Evolutionary conservation across 768 basidiomycete genomes (phyloP).

Genomic region (Trametes sanguinea): DNA sequence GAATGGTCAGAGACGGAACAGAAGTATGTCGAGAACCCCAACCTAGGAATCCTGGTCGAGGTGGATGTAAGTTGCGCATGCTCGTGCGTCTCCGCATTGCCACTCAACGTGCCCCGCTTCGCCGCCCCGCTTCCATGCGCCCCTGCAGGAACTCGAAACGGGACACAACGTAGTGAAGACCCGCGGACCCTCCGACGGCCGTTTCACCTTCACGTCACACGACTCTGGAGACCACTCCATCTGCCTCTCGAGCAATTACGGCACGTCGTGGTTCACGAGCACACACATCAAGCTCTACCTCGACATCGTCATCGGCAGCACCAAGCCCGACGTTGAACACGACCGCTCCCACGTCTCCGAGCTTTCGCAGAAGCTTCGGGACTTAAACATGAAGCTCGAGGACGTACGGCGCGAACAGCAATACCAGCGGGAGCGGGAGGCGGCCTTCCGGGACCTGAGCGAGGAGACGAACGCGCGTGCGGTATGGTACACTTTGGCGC

Average conservation of each 20-base stretch:
- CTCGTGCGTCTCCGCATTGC: neutral
- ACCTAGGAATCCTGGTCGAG: conserved; percentile 87
- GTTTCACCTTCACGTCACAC: conserved; percentile 97
- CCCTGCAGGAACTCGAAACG: conserved; percentile 77
- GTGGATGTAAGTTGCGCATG: conserved; percentile 67
- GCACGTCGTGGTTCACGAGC: conserved; percentile 73
- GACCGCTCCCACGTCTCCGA: conserved; percentile 86
- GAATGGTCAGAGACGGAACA: conserved; percentile 84
- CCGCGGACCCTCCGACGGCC: conserved; percentile 85
- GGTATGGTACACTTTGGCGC: conserved; percentile 91
- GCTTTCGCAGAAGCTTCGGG: conserved; percentile 80
- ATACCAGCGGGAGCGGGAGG: conserved; percentile 95
- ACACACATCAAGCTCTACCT: conserved; percentile 94
- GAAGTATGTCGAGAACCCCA: conserved; percentile 66
- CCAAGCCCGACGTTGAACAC: conserved; percentile 83
- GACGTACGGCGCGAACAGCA: conserved; percentile 95
- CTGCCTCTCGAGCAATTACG: conserved; percentile 91
- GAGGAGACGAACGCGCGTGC: conserved; percentile 90
- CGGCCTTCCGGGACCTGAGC: conserved; percentile 84
- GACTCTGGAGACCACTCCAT: conserved; percentile 97
- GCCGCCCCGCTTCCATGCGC: neutral
- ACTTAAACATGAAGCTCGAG: conserved; percentile 90
- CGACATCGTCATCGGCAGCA: conserved; percentile 88
- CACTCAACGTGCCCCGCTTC: neutral
- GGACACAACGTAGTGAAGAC: conserved; percentile 84